A percentile compares a stretch with the other conserved stretches of the same genome.
phyloP scores from a whole-genome alignment of 805 yeast species.

The Schwanniomyces sp. region DNA sequence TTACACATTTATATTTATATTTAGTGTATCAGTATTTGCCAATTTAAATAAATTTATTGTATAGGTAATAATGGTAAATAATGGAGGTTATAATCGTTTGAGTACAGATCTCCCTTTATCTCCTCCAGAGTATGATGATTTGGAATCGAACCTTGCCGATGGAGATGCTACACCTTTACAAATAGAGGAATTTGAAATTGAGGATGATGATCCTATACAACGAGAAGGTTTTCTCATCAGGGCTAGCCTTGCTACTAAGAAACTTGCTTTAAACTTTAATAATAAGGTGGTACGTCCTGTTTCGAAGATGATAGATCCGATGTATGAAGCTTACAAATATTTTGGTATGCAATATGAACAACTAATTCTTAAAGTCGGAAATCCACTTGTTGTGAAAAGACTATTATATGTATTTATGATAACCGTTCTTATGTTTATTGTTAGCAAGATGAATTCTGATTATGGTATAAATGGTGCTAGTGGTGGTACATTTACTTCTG shows the following conservation, averaged over 20 bases:
- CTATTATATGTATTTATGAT: constrained; percentile 68
- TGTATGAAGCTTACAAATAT: constrained; percentile 46
- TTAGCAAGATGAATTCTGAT: constrained; percentile 55
- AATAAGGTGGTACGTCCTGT: constrained; percentile 42
- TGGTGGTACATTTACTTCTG: constrained; percentile 44
- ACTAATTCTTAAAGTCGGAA: constrained; percentile 66
- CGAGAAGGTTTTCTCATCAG: constrained; percentile 27
- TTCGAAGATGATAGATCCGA: constrained; percentile 48
- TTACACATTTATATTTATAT: no score
- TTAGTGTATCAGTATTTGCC: background rate
- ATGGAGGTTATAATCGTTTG: background rate
- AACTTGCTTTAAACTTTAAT: constrained; percentile 36
- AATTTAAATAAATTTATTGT: background rate
- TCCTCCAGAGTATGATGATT: constrained; percentile 15
- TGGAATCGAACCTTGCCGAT: constrained; percentile 4
- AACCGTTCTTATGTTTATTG: constrained; percentile 54
- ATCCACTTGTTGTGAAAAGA: constrained; percentile 80
- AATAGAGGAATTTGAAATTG: constrained; percentile 38
- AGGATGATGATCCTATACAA: constrained; percentile 23
- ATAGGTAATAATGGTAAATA: background rate
- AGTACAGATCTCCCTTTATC: constrained; percentile 8
- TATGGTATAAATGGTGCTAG: constrained; percentile 39
- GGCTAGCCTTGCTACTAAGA: constrained; percentile 37
- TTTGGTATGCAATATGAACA: constrained; percentile 52
- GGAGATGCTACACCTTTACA: constrained; percentile 1